Percentiles rank a stretch among this genome's conserved stretches.
Conservation (phyloP, 257 asterid genomes). For the Lavandula angustifolia region DNA sequence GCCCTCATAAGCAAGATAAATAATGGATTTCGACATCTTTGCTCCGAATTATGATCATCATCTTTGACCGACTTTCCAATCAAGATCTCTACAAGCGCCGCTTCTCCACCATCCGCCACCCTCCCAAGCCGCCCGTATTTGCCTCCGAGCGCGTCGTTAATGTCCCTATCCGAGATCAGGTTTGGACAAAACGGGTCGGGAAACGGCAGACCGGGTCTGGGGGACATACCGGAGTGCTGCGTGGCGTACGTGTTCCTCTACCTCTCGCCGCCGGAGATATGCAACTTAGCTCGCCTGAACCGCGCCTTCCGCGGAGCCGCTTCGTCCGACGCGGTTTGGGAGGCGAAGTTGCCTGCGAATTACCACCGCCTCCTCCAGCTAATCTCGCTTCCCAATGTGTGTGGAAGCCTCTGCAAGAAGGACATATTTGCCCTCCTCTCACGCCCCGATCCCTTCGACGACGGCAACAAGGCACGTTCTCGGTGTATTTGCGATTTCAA, state of each 20-base stretch:
- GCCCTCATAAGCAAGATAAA: too few species aligned
- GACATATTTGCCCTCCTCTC: conserved; percentile 83
- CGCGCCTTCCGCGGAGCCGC: conserved; percentile 99
- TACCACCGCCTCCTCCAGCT: conserved; percentile 63
- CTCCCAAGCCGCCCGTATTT: conserved; percentile 55
- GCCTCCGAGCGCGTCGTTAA: conserved; percentile 52
- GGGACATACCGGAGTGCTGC: conserved; percentile 32
- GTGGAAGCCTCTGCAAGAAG: conserved; percentile 48
- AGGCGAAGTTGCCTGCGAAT: conserved; percentile 85
- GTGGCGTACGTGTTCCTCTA: conserved; percentile 30
- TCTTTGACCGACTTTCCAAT: too few species aligned
- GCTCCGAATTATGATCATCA: too few species aligned
- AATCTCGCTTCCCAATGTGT: conserved; percentile 36
- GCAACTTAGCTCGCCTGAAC: conserved; percentile 91
- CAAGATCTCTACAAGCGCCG: conserved; percentile 80
- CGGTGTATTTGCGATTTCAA: conserved; percentile 9
- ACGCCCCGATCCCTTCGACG: conserved; percentile 74
- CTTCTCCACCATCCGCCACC: conserved; percentile 68
- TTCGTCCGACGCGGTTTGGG: conserved; percentile 97
- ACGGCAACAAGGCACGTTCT: conserved; percentile 63
- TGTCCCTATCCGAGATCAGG: conserved; percentile 75
- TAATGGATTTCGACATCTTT: too few species aligned
- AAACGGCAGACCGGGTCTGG: too few species aligned
- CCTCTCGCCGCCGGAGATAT: conserved; percentile 93
- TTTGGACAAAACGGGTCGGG: too few species aligned